Percentiles rank a stretch among this genome's conserved stretches.
Conservation (phyloP, 352 stramenopile species). For the Phytophthora brassicae region DNA sequence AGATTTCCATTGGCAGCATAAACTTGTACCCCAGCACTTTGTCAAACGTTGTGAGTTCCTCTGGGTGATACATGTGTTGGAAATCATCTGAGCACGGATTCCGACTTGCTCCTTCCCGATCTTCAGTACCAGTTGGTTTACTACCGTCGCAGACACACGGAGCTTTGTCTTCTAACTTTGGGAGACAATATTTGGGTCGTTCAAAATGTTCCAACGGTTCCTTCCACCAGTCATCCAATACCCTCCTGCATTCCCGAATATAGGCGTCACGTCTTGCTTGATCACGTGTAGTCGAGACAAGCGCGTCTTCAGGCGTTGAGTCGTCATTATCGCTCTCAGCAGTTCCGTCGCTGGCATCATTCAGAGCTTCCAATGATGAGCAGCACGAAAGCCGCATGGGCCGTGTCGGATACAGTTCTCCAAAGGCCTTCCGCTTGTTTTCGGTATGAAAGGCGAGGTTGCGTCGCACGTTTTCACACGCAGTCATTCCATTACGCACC, state of each 20-base stretch:
- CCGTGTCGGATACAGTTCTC: constrained; percentile 21
- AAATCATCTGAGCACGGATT: constrained; percentile 70
- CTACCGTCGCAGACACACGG: neutral
- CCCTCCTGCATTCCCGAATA: constrained; percentile 70
- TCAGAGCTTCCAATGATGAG: constrained; percentile 31
- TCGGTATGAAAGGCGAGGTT: constrained; percentile 68
- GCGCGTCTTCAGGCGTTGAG: constrained; percentile 25
- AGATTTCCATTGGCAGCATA: constrained; percentile 83
- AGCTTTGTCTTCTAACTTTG: constrained; percentile 24
- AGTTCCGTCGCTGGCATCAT: constrained; percentile 34
- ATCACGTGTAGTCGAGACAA: constrained; percentile 30
- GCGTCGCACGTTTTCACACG: constrained; percentile 63
- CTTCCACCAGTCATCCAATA: constrained; percentile 88
- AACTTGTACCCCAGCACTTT: constrained; percentile 88
- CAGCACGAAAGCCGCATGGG: constrained; percentile 40
- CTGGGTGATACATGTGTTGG: constrained; percentile 82
- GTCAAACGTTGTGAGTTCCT: constrained; percentile 86
- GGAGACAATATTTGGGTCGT: constrained; percentile 37
- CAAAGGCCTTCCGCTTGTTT: constrained; percentile 57
- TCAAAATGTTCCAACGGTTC: constrained; percentile 81
- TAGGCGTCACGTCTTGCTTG: constrained; percentile 72
- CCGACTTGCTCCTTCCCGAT: constrained; percentile 19
- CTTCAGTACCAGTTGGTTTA: constrained; percentile 4
- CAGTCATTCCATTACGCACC: constrained; percentile 64
- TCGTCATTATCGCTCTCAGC: constrained; percentile 34